phyloP scores from a whole-genome alignment of 805 yeast genomes.

The Kuraishia piskuri region DNA sequence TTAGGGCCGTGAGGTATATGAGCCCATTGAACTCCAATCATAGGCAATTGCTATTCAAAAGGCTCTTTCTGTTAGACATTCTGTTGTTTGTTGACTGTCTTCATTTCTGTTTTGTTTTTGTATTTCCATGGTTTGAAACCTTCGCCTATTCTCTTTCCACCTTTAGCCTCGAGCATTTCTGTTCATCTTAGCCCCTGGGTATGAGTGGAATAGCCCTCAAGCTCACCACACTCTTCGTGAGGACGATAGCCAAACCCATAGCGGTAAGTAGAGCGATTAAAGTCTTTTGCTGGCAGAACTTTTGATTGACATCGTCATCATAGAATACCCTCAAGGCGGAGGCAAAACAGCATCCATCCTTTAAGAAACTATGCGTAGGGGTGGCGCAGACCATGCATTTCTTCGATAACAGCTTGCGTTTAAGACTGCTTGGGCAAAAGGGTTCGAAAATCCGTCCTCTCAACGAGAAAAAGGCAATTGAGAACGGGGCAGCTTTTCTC shows the following conservation, averaged over 20 bases:
- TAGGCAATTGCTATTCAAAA: no score
- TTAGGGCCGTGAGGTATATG: no score
- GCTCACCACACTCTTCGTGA: constrained; percentile 57
- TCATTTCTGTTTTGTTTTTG: no score
- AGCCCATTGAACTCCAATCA: no score
- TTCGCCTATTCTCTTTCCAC: background rate
- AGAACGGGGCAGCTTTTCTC: constrained; percentile 70
- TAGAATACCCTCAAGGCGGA: constrained; percentile 57
- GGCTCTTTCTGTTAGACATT: no score
- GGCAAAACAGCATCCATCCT: constrained; percentile 63
- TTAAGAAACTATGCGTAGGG: constrained; percentile 52
- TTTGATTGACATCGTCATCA: background rate
- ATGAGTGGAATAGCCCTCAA: constrained; percentile 79
- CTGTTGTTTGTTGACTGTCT: no score
- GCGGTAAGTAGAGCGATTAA: constrained; percentile 30
- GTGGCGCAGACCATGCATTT: constrained; percentile 68
- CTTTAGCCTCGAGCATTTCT: background rate
- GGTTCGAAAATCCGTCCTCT: constrained; percentile 60
- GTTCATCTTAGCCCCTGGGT: background rate
- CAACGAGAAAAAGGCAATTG: constrained; percentile 76
- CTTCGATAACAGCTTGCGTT: constrained; percentile 54
- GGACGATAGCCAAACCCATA: constrained; percentile 75
- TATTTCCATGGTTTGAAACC: background rate
- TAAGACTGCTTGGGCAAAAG: constrained; percentile 48
- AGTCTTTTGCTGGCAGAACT: background rate